Conservation (phyloP, 2,329 filamentous ascomycete species). For the Nakataea oryzae region DNA sequence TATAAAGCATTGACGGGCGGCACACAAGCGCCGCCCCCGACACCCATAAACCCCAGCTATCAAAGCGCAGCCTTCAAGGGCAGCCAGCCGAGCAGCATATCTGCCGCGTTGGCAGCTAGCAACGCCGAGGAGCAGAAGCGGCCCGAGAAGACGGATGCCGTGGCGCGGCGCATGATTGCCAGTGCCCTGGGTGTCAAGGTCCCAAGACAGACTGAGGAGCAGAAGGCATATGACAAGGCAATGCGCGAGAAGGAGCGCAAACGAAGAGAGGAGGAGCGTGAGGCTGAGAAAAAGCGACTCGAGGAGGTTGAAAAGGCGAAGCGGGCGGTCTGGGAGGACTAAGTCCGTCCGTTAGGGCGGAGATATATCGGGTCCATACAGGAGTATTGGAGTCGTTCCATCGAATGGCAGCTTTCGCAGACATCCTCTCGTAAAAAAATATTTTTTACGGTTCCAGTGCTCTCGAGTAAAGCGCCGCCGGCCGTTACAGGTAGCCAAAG, state of each 20-base stretch:
- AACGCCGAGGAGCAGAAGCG: constrained; percentile 41
- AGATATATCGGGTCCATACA: background rate
- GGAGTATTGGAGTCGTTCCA: background rate
- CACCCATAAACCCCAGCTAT: background rate
- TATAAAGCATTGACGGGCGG: constrained; percentile 12
- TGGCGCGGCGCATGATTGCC: constrained; percentile 82
- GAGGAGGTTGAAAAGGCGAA: constrained; percentile 67
- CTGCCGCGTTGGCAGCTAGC: constrained; percentile 29
- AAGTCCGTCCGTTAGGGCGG: background rate
- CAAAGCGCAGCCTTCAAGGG: background rate
- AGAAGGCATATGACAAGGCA: constrained; percentile 74
- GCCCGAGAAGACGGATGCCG: constrained; percentile 89
- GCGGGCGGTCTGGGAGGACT: constrained; percentile 78
- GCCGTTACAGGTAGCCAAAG: background rate
- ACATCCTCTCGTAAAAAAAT: background rate
- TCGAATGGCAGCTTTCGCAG: background rate
- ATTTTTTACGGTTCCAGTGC: background rate
- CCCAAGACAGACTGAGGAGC: constrained; percentile 77
- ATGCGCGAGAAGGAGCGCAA: constrained; percentile 78
- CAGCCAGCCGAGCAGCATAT: background rate
- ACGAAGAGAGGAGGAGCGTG: constrained; percentile 61
- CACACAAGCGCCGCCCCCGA: background rate
- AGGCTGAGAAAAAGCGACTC: constrained; percentile 47
- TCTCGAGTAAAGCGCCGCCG: background rate
- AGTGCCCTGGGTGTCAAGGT: constrained; percentile 73